Conservation (phyloP, 2,329 filamentous ascomycete species). For the Hawksworthiomyces lignivorus region DNA sequence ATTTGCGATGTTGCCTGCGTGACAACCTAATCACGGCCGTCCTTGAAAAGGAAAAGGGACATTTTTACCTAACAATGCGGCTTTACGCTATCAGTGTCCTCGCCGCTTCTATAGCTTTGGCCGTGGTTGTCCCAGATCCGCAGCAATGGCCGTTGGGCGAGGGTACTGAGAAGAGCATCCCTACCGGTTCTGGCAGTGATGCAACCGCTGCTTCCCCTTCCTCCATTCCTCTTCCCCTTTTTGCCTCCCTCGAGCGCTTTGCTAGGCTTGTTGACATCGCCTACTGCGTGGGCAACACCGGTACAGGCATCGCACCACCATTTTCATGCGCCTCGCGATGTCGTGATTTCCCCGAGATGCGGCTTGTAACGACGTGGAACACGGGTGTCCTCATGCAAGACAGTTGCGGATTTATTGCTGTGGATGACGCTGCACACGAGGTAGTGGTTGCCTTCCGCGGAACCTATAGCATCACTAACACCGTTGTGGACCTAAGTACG, state of each 20-base stretch:
- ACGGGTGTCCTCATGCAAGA: conserved; percentile 81
- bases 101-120: too few species aligned
- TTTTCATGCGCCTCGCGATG: conserved; percentile 84
- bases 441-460: conserved; percentile 88
- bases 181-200: too few species aligned
- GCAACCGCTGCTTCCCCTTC: too few species aligned
- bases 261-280: conserved; percentile 89
- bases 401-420: conserved; percentile 85
- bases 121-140: too few species aligned
- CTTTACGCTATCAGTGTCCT: too few species aligned
- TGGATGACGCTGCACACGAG: conserved; percentile 55
- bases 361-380: conserved; percentile 80
- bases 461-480: conserved; percentile 89
- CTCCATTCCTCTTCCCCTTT: conserved; percentile 54
- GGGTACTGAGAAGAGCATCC: too few species aligned
- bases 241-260: conserved; percentile 75
- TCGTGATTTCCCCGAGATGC: conserved; percentile 70
- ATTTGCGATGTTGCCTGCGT: too few species aligned
- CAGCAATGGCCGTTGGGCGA: not conserved
- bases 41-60: too few species aligned
- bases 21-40: too few species aligned
- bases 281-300: conserved; percentile 84
- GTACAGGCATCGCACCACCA: conserved; percentile 75
- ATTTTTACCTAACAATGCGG: too few species aligned
- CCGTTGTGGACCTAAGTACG: conserved; percentile 82